Base-by-base conservation (phyloP, 2,329 filamentous ascomycete genomes). In the Pleurostoma richardsiae region DNA sequence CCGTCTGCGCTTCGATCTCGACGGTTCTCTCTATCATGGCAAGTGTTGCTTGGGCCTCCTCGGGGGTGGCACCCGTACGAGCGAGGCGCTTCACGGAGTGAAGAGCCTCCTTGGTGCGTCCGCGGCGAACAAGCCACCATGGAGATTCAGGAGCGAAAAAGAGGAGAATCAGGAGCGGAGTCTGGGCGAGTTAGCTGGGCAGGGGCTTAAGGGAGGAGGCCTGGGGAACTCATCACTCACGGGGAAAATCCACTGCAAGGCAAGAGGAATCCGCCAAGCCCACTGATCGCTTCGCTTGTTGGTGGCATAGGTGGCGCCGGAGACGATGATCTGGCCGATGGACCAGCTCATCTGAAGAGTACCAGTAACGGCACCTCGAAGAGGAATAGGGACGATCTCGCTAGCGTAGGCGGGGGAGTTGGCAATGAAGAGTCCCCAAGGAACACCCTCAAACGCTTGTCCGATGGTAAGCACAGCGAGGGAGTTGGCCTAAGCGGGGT, bases 331-430 rank as follows among this genome's bases (percentile, higher is more conserved):
- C 33, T 65, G 61, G 29, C 80, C 80, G 57, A 84, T 77, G 19
- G 79, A 75, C 80, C 80, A 84, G 67, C 79, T 80, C 79, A 83
- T 83, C 65, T 84, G 80, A 62, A 84, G 55, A 73, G 79, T 83
- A 63, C 79, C 75, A 3, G 80, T 84, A 4, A 72, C 72, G 26
- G 78, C 74, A 45, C 74, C 80, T 60, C 80, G 65, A 46, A 85
- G 63, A 56, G 66, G 66, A 44, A 84, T 71, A 1, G 80, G 80
- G 3, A 81, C 77, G 47, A 85, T 80, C 60, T 85, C 81, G 56
- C 65, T 66, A 62, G 73, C 79, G 67, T 83, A 85, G 5, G 81
- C 80, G 1, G 81, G 81, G 4, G 80, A 73, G 58, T 83, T 83
- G 59, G 80, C 79, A 54, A 83, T 81, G 61, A 85, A 85, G 56